Base-by-base conservation (phyloP, 2,329 filamentous ascomycete genomes). In the Aspergillus quadricinctus region DNA sequence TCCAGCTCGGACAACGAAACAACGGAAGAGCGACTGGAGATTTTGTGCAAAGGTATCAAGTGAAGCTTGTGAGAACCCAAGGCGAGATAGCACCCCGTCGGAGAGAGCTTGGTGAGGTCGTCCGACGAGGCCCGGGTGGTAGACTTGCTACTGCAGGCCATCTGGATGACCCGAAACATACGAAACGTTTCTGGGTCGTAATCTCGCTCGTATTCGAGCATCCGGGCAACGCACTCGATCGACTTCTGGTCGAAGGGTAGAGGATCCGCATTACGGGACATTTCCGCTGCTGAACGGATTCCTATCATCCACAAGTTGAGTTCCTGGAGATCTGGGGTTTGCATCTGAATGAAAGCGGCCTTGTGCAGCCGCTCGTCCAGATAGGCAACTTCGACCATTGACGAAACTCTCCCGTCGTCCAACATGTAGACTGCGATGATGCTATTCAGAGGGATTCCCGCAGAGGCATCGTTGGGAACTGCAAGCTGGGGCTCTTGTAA, bases 11-110 rank as follows among this genome's bases (percentile, higher is more conserved):
- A 74, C 50, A 85, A 67, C 11, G 81, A 83, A 27, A 80, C 80
- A 61, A 78, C 81, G 17, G 83, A 82, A 27, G 78, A 74, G 60
- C 82, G 78, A 62, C 78, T 80, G 31, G 76, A 77, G 21, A 79
- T 75, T 62, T 85, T 88, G 45, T 84, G 80, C 31, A 87, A 67
- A n/a, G 86, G 85, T 48, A 90, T 80, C 50, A 90, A 65, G 72
- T 89, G 87, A 35, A 89, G 74, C 67, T 87, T 88, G 74, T 89
- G 85, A 31, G 87, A 79, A 21, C 87, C 87, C 66, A 90, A 80
- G 6, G 83, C 86, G 59, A 90, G 78, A 66, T 88, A 88, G 70
- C 83, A 88, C 25, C 88, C 81, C 9, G 81, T 84, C 9, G 85
- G 84, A 41, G 81, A 81, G 28, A 86, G 72, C 65, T 88, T 89